Conservation (phyloP, 495 filamentous ascomycete genomes). For the Oidiodendron maius region DNA sequence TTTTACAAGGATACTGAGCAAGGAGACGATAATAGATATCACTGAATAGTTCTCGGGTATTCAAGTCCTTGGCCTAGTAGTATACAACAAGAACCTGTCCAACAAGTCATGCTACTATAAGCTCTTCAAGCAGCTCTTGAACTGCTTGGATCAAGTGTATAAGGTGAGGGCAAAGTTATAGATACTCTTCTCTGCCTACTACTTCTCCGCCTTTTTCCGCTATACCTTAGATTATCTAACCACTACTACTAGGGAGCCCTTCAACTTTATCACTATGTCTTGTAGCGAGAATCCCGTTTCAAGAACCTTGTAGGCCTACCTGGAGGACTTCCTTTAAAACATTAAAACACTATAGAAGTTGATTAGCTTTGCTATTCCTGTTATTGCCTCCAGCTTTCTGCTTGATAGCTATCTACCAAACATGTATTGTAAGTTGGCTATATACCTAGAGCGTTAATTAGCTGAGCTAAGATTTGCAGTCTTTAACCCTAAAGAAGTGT, state of each 20-base stretch:
- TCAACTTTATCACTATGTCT: conserved; percentile 21
- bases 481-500: conserved; percentile 12
- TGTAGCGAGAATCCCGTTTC: conserved; percentile 13
- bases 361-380: conserved; percentile 15
- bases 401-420: conserved; percentile 12
- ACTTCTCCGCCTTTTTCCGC: conserved; percentile 20
- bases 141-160: conserved; percentile 12
- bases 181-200: conserved; percentile 14
- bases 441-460: background rate
- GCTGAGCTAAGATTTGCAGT: conserved; percentile 11
- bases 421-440: conserved; percentile 14
- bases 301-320: conserved; percentile 11
- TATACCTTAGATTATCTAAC: conserved; percentile 16
- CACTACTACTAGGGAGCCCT: conserved; percentile 10
- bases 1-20: conserved; percentile 18
- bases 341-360: conserved; percentile 7
- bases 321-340: conserved; percentile 15
- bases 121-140: conserved; percentile 12
- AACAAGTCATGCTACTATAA: conserved; percentile 1
- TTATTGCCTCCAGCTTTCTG: conserved; percentile 18
- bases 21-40: conserved; percentile 16
- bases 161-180: conserved; percentile 4
- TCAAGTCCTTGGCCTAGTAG: conserved; percentile 16
- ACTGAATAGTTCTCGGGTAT: conserved; percentile 17
- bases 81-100: background rate